Conservation (phyloP, 2,329 filamentous ascomycete genomes). For the Aspergillus neoniger region DNA sequence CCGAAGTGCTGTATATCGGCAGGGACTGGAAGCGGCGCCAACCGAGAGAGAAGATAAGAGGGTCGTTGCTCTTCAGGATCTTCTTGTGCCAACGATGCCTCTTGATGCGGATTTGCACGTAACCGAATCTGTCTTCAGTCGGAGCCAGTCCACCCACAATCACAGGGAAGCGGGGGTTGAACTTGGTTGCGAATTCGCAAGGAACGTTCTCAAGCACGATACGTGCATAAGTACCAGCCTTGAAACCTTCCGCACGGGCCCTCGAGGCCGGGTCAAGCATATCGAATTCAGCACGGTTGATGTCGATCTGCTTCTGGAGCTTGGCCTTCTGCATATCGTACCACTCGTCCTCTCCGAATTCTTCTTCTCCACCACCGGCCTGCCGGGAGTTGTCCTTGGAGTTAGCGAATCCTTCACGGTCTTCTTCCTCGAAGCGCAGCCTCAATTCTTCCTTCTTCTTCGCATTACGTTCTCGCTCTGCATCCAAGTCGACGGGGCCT, state of each 20-base stretch:
- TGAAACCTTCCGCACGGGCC: conserved; percentile 82
- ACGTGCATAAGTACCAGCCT: conserved; percentile 88
- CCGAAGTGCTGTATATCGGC: conserved; percentile 92
- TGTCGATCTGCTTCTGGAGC: conserved; percentile 92
- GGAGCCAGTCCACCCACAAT: conserved; percentile 88
- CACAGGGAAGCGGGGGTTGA: conserved; percentile 79
- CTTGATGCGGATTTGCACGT: conserved; percentile 94
- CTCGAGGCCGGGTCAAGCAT: conserved; percentile 81
- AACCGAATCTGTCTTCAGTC: conserved; percentile 94
- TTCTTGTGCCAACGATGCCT: conserved; percentile 98
- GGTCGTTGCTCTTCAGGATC: conserved; percentile 97
- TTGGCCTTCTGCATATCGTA: conserved; percentile 95
- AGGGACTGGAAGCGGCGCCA: conserved; percentile 94
- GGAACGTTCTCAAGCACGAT: conserved; percentile 87
- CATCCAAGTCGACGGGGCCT: conserved; percentile 63
- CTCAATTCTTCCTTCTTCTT: conserved; percentile 91
- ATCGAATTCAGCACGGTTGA: conserved; percentile 94
- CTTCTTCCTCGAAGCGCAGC: conserved; percentile 93
- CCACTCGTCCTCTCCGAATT: conserved; percentile 97
- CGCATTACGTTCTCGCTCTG: conserved; percentile 88
- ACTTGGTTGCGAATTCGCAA: conserved; percentile 82
- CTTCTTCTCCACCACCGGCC: conserved; percentile 66
- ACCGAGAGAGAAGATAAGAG: conserved; percentile 92
- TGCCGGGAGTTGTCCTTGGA: conserved; percentile 82
- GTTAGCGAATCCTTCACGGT: conserved; percentile 83